A percentile compares a stretch with the other conserved stretches of the same genome.
Evolutionary conservation across 2,329 filamentous ascomycete species (phyloP).

Genomic region (Orbilia ellipsospora): DNA sequence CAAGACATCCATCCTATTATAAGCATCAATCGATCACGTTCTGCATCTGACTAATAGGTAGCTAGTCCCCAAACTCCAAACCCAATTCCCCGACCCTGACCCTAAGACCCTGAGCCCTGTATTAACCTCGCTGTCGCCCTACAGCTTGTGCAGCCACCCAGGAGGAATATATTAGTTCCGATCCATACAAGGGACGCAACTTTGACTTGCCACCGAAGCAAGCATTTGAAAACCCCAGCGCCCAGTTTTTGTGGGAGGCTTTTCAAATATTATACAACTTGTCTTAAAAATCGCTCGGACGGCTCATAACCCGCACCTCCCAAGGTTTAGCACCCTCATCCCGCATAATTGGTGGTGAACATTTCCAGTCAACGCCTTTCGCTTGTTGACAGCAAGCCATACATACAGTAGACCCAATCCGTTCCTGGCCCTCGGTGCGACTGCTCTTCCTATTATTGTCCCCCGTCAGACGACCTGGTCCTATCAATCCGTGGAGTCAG

Average conservation of each 20-base stretch:
- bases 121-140: slow-evolving; percentile 30
- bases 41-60: background rate
- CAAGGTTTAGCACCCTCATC: slow-evolving; percentile 53
- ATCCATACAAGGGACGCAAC: slow-evolving; percentile 50
- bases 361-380: slow-evolving; percentile 48
- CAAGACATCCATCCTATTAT: background rate
- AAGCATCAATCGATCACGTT: background rate
- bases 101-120: slow-evolving; percentile 31
- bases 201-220: slow-evolving; percentile 45
- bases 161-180: slow-evolving; percentile 54
- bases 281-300: slow-evolving; percentile 55
- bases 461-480: slow-evolving; percentile 54
- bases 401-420: slow-evolving; percentile 50
- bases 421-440: slow-evolving; percentile 50
- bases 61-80: background rate
- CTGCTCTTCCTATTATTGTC: slow-evolving; percentile 55
- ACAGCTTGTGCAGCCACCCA: slow-evolving; percentile 43
- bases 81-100: slow-evolving; percentile 8
- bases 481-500: slow-evolving; percentile 39
- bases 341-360: slow-evolving; percentile 43
- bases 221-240: slow-evolving; percentile 26
- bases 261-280: slow-evolving; percentile 46
- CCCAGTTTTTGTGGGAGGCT: slow-evolving; percentile 48
- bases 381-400: slow-evolving; percentile 56
- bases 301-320: slow-evolving; percentile 49